Evolutionary conservation across 768 basidiomycete species (phyloP).

Genomic region (Pleurotus tuber-regium): DNA sequence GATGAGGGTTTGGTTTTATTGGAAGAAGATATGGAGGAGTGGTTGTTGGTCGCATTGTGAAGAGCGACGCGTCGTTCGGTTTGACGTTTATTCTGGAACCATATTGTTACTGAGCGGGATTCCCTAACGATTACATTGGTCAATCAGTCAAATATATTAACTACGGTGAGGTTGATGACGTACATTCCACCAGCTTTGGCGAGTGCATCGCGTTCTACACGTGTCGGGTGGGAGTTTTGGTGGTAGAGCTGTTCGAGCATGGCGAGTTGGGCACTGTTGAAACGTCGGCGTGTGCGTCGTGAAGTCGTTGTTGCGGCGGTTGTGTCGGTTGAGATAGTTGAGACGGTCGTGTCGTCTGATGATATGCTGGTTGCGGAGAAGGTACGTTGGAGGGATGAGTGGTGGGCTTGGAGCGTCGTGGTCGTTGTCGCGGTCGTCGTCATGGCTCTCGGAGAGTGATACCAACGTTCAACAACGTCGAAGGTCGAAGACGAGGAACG

Average conservation of each 20-base stretch:
- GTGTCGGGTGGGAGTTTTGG: slow-evolving; percentile 70
- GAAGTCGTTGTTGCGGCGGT: not conserved
- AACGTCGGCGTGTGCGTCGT: slow-evolving; percentile 64
- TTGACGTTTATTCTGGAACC: slow-evolving; percentile 84
- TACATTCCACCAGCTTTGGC: slow-evolving; percentile 65
- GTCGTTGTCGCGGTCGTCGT: not conserved
- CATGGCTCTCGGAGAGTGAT: not conserved
- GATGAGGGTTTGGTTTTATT: slow-evolving; percentile 32
- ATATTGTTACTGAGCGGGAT: slow-evolving; percentile 70
- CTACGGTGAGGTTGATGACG: slow-evolving; percentile 24
- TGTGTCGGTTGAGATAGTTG: not conserved
- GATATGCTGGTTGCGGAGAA: slow-evolving; percentile 8
- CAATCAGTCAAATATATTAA: slow-evolving; percentile 12
- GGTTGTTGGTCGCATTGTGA: slow-evolving; percentile 27
- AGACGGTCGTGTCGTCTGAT: not conserved
- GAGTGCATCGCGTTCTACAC: slow-evolving; percentile 65
- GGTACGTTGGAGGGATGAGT: slow-evolving; percentile 1
- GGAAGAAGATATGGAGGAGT: slow-evolving; percentile 20
- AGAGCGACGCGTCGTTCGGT: slow-evolving; percentile 58
- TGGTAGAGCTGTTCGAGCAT: slow-evolving; percentile 75
- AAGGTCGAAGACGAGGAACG: too few species aligned
- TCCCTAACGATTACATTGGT: slow-evolving; percentile 42
- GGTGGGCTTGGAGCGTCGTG: too few species aligned
- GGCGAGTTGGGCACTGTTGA: slow-evolving; percentile 64
- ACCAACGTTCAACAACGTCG: too few species aligned